A percentile compares a stretch with the other conserved stretches of the same genome.
These are phyloP conservation scores for Quercus aquifolioides DNA, from an alignment of 306 rosid genomes.

Conservation along the genomic window DNA sequence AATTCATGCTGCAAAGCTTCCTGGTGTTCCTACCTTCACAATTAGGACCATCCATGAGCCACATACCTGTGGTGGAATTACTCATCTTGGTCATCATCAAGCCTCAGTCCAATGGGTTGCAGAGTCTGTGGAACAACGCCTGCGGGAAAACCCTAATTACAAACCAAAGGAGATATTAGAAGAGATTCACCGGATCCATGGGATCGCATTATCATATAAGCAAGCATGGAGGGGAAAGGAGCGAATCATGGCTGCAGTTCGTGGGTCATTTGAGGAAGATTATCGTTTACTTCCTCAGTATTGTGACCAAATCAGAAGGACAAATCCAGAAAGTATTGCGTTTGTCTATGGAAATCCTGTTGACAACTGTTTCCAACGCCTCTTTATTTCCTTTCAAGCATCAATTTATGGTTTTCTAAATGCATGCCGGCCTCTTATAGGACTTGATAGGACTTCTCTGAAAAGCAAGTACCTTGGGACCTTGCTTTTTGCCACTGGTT, in stretches of 20 bases:
- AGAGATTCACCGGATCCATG: conserved; percentile 55
- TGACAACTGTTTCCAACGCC: conserved; percentile 48
- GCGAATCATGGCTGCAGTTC: conserved; percentile 49
- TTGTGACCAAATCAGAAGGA: conserved; percentile 46
- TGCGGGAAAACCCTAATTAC: conserved; percentile 47
- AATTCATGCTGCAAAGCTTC: conserved; percentile 59
- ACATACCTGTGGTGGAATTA: conserved; percentile 47
- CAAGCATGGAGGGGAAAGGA: conserved; percentile 61
- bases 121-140: conserved; percentile 42
- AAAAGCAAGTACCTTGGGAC: conserved; percentile 58
- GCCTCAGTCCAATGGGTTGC: conserved; percentile 66
- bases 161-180: conserved; percentile 55
- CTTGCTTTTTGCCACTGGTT: conserved; percentile 51
- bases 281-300: conserved; percentile 51
- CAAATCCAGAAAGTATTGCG: conserved; percentile 55
- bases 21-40: conserved; percentile 49
- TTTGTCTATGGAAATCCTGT: conserved; percentile 37
- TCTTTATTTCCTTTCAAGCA: conserved; percentile 49
- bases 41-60: conserved; percentile 47
- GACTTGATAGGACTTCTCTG: conserved; percentile 43
- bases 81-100: conserved; percentile 58
- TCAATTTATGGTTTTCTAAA: conserved; percentile 50
- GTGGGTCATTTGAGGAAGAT: conserved; percentile 58
- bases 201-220: conserved; percentile 46
- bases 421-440: conserved; percentile 56